phyloP scores from a whole-genome alignment of 2,329 filamentous ascomycete genomes.

The Aspergillus neotritici region DNA sequence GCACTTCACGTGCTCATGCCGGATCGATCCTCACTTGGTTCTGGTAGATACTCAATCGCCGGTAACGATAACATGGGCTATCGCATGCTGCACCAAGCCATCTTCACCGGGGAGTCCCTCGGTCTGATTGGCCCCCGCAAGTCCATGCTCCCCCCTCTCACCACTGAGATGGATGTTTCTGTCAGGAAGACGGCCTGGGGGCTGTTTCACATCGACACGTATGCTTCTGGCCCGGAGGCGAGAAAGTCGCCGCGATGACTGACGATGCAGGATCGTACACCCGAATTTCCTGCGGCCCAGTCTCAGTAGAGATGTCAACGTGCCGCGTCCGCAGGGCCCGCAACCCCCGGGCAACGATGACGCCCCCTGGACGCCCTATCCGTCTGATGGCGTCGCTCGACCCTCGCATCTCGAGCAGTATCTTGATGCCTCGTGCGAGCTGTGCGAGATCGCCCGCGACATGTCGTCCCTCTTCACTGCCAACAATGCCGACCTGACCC shows the following conservation, averaged over 20 bases:
- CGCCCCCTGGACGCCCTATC: conserved; percentile 29
- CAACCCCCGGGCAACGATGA: conserved; percentile 16
- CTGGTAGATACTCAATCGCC: conserved; percentile 31
- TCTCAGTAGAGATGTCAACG: conserved; percentile 31
- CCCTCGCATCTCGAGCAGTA: conserved; percentile 26
- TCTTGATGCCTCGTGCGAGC: conserved; percentile 30
- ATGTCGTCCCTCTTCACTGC: conserved; percentile 31
- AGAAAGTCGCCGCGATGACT: not conserved
- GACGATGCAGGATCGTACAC: conserved; percentile 27
- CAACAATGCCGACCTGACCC: conserved; percentile 4
- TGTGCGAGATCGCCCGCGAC: conserved; percentile 33
- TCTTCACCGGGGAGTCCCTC: conserved; percentile 29
- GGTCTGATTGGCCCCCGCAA: conserved; percentile 27
- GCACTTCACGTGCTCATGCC: not conserved
- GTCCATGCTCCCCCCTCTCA: conserved; percentile 15
- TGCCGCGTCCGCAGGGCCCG: conserved; percentile 16
- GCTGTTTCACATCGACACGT: conserved; percentile 37
- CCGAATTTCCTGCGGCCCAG: conserved; percentile 32
- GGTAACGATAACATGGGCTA: conserved; percentile 35
- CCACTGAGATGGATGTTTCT: conserved; percentile 25
- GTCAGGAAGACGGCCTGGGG: conserved; percentile 33
- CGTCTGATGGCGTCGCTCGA: conserved; percentile 24
- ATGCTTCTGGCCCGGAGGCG: conserved; percentile 7
- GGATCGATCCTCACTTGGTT: not conserved
- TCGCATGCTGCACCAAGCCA: conserved; percentile 33